phyloP scores from a whole-genome alignment of 139 green algal genomes.

The Marvania coccoides region DNA sequence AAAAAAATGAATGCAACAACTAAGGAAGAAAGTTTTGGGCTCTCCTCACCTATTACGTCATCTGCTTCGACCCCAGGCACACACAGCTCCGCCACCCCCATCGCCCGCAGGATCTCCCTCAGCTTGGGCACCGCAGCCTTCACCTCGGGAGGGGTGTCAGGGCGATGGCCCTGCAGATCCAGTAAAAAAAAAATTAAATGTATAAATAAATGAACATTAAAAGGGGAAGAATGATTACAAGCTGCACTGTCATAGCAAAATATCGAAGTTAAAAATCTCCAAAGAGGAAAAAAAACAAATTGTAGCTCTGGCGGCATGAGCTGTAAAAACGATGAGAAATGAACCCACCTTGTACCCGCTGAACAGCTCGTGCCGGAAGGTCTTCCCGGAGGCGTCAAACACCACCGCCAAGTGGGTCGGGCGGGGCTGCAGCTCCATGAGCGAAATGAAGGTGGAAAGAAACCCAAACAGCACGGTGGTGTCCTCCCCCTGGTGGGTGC shows the following conservation, averaged over 20 bases:
- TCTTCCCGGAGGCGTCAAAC: constrained; percentile 53
- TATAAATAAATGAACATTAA: no score
- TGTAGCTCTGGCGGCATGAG: no score
- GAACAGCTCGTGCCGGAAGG: constrained; percentile 54
- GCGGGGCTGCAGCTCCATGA: constrained; percentile 31
- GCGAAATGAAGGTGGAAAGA: constrained; percentile 31
- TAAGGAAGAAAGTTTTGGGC: no score
- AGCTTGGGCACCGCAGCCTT: constrained; percentile 26
- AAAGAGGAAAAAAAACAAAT: no score
- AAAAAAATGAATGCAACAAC: no score
- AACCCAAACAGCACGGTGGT: constrained; percentile 44
- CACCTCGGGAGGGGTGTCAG: constrained; percentile 30
- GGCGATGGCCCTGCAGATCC: constrained; percentile 43
- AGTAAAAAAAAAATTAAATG: no score
- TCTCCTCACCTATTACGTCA: constrained; percentile 46
- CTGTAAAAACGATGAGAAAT: no score
- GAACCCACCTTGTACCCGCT: constrained; percentile 64
- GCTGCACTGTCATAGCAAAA: no score
- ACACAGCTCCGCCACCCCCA: constrained; percentile 31
- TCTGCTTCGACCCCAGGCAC: constrained; percentile 64
- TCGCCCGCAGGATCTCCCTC: constrained; percentile 25
- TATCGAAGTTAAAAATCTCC: no score
- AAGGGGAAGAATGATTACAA: no score
- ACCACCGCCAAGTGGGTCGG: constrained; percentile 63
- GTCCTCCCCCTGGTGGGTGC: constrained; percentile 24